Base-by-base conservation (phyloP, 306 rosid genomes). In the Rosa persica region DNA sequence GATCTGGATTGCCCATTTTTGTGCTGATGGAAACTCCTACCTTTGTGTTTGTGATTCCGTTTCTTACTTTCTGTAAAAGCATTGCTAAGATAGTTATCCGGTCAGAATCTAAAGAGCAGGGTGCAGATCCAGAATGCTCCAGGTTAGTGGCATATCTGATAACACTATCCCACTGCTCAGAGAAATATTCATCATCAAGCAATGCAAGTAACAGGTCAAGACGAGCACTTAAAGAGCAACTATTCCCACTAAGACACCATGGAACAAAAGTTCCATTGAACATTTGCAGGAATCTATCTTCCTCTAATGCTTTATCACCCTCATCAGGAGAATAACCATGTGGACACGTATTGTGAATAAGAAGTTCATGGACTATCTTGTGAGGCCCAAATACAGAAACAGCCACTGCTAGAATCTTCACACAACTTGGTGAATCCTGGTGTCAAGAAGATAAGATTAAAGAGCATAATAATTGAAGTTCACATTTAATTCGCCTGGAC, bases 381-480 rank as follows among this genome's bases (percentile, higher is more conserved):
- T 81, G 89, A 1, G 98, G 95, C 75, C 98, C 98, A 88, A 89
- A 94, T 77, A 92, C 84, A 64, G 95, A 90, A 76, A 88, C 86
- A 76, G 97, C 87, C 69, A 82, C 85, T 2, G 91, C 79, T 40
- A 94, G 80, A 81, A 92, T 90, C 81, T 84, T 86, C 79, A 91
- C 89, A 46, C 92, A 44, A 85, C 79, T 83, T 25, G 92, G 89
- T 62, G 97, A 90, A 77, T 90, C 92, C 98, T 94, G 89, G 69
- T 36, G 78, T 73, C 64, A 25, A 80, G 66, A 77, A 84, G 65
- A 72, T 40, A 54, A 36, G 11, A 73, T 12, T 44, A 79, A 83
- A 84, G 36, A 30, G 2, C 36, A 30, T 30, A 30, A 30, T 51
- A 13, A 62, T 30, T 12, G 22, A 65, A 7, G 70, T 36, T 36